Evolutionary conservation across 2,329 filamentous ascomycete genomes (phyloP).

Genomic region (Penicillium sp.): DNA sequence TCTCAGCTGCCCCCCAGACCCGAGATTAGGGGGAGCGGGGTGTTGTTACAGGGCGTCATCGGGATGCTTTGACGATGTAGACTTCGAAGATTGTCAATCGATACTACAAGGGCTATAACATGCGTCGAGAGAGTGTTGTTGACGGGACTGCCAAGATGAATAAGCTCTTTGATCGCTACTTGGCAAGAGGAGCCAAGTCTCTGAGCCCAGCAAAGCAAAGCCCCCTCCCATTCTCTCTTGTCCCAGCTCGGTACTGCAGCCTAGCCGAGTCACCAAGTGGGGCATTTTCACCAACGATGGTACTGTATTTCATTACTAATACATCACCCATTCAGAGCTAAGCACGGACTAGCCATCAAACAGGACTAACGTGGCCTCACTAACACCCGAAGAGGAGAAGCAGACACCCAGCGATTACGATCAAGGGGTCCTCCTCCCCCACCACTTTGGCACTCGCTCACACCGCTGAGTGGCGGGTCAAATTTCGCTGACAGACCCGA

Average conservation of each 20-base stretch:
- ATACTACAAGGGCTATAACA: not conserved
- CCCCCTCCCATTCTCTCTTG: not conserved
- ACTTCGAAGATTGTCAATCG: not conserved
- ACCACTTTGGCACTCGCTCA: not conserved
- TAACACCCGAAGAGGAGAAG: not conserved
- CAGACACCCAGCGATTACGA: not conserved
- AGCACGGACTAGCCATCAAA: not conserved
- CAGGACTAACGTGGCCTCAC: not conserved
- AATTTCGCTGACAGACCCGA: not conserved
- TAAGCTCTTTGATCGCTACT: not conserved
- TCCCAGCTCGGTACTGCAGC: not conserved
- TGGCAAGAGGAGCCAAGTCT: constrained; percentile 4
- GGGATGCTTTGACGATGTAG: not conserved
- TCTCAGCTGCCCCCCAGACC: not conserved
- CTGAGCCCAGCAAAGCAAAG: not conserved
- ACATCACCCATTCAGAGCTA: not conserved
- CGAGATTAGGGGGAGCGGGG: not conserved
- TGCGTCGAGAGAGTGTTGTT: not conserved
- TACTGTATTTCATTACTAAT: not conserved
- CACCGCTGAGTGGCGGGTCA: not conserved
- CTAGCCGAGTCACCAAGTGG: constrained; percentile 1
- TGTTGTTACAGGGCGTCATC: not conserved
- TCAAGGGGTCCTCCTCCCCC: not conserved
- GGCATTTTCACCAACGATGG: not conserved
- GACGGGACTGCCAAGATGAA: not conserved